Evolutionary conservation across 139 green algal genomes (phyloP).

Genomic region (Deuterostichococcus epilithicus): DNA sequence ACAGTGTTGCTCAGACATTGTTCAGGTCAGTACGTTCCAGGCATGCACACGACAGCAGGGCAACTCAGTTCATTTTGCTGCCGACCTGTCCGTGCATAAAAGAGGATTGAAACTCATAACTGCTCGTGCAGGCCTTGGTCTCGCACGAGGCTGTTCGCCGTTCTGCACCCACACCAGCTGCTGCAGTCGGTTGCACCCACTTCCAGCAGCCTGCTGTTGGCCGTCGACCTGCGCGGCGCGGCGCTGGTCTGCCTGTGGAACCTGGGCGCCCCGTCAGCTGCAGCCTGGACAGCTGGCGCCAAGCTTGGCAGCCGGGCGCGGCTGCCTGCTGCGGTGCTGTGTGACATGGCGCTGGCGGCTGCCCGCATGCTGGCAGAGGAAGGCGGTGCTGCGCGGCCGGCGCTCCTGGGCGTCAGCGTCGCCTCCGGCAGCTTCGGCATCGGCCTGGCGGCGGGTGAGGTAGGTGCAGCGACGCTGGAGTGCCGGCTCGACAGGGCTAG

Average conservation of each 20-base stretch:
- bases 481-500: background rate
- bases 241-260: constrained; percentile 12
- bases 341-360: constrained; percentile 11
- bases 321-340: constrained; percentile 23
- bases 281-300: no score
- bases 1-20: no score
- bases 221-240: constrained; percentile 3
- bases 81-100: no score
- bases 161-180: background rate
- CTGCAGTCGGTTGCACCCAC: background rate
- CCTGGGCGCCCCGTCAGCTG: no score
- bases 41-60: background rate
- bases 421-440: background rate
- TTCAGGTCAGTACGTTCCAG: no score
- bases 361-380: background rate
- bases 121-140: background rate
- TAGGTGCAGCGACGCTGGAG: background rate
- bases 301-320: background rate
- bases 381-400: background rate
- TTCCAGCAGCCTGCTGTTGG: constrained; percentile 1
- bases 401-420: background rate
- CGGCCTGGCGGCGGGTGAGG: background rate
- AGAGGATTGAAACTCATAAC: no score
- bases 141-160: background rate
- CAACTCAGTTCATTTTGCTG: background rate